phyloP scores from a whole-genome alignment of 2,329 filamentous ascomycete species.

The Pseudopyricularia cyperi region DNA sequence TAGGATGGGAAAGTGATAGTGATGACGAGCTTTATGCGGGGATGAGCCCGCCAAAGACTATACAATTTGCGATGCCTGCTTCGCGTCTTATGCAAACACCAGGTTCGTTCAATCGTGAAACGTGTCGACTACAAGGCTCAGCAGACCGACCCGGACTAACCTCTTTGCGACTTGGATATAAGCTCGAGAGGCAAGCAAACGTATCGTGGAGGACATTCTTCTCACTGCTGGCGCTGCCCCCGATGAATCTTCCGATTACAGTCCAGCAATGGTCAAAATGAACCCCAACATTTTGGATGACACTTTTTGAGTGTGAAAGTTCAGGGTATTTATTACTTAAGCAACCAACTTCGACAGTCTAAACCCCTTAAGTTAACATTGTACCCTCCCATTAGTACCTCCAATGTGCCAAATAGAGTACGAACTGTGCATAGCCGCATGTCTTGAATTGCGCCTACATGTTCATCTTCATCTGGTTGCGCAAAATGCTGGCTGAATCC shows the following conservation, averaged over 20 bases:
- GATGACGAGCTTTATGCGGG: slow-evolving; percentile 55
- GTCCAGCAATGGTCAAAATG: slow-evolving; percentile 53
- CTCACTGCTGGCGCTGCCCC: slow-evolving; percentile 57
- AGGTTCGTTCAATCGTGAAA: slow-evolving; percentile 31
- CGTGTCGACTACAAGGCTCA: not conserved
- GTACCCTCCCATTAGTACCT: too few relatives aligned
- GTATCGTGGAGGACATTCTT: slow-evolving; percentile 70
- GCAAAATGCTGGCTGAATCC: slow-evolving; percentile 4
- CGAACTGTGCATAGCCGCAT: too few relatives aligned
- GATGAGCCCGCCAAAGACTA: slow-evolving; percentile 87
- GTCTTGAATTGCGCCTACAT: not conserved
- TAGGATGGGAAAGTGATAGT: slow-evolving; percentile 64
- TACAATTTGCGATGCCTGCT: slow-evolving; percentile 70
- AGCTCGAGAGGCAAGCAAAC: slow-evolving; percentile 69
- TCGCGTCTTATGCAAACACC: slow-evolving; percentile 71
- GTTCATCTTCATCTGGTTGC: slow-evolving; percentile 4
- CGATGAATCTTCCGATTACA: slow-evolving; percentile 44
- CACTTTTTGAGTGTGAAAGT: slow-evolving; percentile 33
- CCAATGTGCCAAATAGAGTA: too few relatives aligned
- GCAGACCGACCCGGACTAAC: not conserved
- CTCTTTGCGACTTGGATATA: not conserved
- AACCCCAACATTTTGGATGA: slow-evolving; percentile 48
- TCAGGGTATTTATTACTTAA: not conserved
- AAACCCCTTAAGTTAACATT: not conserved
- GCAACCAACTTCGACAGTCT: too few relatives aligned